Percentiles rank a stretch among this genome's conserved stretches.
Conservation (phyloP, 2,329 filamentous ascomycete species). For the Madurella fahalii region DNA sequence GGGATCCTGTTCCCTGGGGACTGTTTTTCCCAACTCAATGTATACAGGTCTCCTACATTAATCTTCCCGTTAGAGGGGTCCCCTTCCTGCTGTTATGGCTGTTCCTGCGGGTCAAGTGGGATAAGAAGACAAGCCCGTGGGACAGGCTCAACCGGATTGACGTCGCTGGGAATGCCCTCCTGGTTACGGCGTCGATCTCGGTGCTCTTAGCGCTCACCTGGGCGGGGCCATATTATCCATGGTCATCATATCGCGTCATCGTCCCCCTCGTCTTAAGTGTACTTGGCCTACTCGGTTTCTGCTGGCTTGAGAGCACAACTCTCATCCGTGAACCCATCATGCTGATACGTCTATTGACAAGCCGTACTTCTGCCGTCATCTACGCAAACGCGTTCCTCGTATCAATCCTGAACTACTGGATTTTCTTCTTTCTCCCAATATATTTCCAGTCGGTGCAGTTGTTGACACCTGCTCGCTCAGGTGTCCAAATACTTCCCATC, state of each 20-base stretch:
- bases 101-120: no score
- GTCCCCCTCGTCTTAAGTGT: conserved; percentile 37
- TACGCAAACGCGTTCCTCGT: conserved; percentile 35
- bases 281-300: conserved; percentile 34
- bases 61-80: no score
- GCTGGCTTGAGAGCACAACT: background rate
- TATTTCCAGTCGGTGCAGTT: conserved; percentile 38
- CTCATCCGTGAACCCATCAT: conserved; percentile 32
- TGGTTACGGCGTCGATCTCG: background rate
- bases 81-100: no score
- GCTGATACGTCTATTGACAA: conserved; percentile 41
- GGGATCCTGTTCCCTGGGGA: no score
- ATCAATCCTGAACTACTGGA: conserved; percentile 33
- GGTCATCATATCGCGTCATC: conserved; percentile 22
- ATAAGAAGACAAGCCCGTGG: no score
- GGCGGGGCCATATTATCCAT: conserved; percentile 18
- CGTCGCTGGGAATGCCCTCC: no score
- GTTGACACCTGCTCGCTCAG: conserved; percentile 27
- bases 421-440: conserved; percentile 38
- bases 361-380: conserved; percentile 33
- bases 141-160: no score
- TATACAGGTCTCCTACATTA: no score
- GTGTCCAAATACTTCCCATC: conserved; percentile 26
- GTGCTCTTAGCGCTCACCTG: conserved; percentile 23
- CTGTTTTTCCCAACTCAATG: no score